Evolutionary conservation across 2,329 filamentous ascomycete genomes (phyloP).

Genomic region (Cladosporium phlei): DNA sequence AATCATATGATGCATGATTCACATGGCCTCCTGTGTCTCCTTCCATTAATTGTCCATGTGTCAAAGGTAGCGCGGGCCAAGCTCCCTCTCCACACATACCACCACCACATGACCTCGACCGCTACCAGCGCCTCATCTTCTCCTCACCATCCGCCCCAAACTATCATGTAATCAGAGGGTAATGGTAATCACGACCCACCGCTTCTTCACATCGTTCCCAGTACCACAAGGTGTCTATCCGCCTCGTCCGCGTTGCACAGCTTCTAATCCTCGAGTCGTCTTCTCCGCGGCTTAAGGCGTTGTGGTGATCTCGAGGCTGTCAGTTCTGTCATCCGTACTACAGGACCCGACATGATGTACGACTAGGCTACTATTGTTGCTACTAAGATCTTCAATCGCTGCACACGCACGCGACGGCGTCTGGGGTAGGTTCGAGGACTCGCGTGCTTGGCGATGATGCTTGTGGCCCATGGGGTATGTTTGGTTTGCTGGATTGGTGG

Average conservation of each 20-base stretch:
- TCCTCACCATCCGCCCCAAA: slow-evolving; percentile 7
- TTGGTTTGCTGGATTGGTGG: too few species aligned
- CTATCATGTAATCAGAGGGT: slow-evolving; percentile 10
- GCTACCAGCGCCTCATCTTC: neutral
- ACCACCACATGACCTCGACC: slow-evolving; percentile 12
- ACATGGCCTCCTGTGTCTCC: too few species aligned
- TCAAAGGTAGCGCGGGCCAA: slow-evolving; percentile 12
- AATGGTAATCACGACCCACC: slow-evolving; percentile 12
- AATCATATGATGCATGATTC: too few species aligned
- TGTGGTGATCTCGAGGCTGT: too few species aligned
- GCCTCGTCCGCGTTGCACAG: neutral
- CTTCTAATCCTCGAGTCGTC: neutral
- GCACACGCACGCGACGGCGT: slow-evolving; percentile 7
- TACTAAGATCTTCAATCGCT: too few species aligned
- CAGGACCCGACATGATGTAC: too few species aligned
- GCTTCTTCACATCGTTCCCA: neutral
- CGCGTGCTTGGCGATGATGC: slow-evolving; percentile 8
- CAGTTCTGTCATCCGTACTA: too few species aligned
- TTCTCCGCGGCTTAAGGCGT: slow-evolving; percentile 11
- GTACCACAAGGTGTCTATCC: neutral
- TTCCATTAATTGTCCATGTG: too few species aligned
- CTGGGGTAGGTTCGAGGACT: slow-evolving; percentile 9
- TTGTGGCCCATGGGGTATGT: too few species aligned
- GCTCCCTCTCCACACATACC: slow-evolving; percentile 3
- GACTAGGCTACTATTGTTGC: too few species aligned